These are phyloP conservation scores for Pholiota microspora DNA, from an alignment of 768 basidiomycete species.

Conservation along the genomic window DNA sequence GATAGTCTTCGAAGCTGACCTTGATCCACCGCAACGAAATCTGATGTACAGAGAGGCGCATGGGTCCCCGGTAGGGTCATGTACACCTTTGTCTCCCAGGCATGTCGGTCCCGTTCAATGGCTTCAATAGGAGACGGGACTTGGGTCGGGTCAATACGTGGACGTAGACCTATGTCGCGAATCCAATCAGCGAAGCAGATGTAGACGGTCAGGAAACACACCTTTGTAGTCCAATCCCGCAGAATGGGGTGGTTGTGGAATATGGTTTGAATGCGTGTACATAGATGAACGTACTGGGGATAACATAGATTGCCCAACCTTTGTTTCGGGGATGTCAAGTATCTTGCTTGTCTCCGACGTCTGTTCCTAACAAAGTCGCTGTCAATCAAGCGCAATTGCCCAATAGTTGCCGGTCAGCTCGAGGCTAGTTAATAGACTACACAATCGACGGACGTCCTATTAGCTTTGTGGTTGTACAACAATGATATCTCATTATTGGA, in stretches of 20 bases:
- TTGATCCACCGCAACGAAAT: constrained; percentile 91
- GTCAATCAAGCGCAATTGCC: not conserved
- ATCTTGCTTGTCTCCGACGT: constrained; percentile 9
- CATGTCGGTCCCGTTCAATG: constrained; percentile 73
- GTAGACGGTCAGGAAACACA: not conserved
- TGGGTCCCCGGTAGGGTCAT: constrained; percentile 55
- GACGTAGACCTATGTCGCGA: constrained; percentile 57
- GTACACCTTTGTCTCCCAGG: constrained; percentile 73
- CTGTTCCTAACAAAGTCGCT: constrained; percentile 12
- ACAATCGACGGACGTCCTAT: too few relatives aligned
- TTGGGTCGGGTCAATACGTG: constrained; percentile 83
- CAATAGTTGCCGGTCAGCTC: too few relatives aligned
- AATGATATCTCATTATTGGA: too few relatives aligned
- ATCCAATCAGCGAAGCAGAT: not conserved
- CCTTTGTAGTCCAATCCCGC: constrained; percentile 56
- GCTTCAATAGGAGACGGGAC: constrained; percentile 89
- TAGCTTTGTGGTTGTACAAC: too few relatives aligned
- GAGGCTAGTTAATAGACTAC: too few relatives aligned
- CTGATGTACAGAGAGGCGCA: constrained; percentile 83
- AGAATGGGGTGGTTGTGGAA: constrained; percentile 70
- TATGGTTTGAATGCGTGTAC: constrained; percentile 49
- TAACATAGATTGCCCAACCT: not conserved
- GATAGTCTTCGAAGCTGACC: constrained; percentile 34
- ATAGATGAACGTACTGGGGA: constrained; percentile 21
- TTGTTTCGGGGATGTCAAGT: too few relatives aligned